These are phyloP conservation scores for Colletotrichum tropicicola DNA, from an alignment of 2,329 filamentous ascomycete species.

Conservation along the genomic window DNA sequence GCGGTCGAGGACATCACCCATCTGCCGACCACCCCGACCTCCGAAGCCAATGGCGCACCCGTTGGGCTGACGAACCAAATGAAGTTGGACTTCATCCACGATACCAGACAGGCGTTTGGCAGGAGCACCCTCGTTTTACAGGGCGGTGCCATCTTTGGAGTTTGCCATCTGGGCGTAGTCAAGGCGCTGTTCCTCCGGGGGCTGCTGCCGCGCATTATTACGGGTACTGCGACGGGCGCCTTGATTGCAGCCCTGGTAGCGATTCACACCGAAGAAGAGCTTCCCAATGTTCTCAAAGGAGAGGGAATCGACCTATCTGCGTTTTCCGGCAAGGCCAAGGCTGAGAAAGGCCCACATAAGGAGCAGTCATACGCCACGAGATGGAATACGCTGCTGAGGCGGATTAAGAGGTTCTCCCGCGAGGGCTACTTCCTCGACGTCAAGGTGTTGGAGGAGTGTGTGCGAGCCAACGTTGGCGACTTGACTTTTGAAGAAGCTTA, in stretches of 20 bases:
- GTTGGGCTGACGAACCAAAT: conserved; percentile 71
- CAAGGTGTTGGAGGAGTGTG: conserved; percentile 82
- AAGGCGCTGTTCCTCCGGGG: conserved; percentile 85
- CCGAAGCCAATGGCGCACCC: conserved; percentile 43
- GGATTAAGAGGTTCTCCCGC: conserved; percentile 73
- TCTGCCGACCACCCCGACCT: conserved; percentile 65
- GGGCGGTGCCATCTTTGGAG: conserved; percentile 89
- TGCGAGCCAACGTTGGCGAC: conserved; percentile 86
- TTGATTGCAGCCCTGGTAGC: conserved; percentile 89
- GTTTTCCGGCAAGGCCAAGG: conserved; percentile 58
- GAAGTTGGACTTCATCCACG: conserved; percentile 87
- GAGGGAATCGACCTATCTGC: conserved; percentile 85
- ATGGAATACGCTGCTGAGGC: conserved; percentile 70
- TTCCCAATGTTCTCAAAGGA: conserved; percentile 79
- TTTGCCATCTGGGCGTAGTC: conserved; percentile 90
- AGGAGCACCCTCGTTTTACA: conserved; percentile 87
- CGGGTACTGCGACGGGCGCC: conserved; percentile 89
- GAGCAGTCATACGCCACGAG: conserved; percentile 51
- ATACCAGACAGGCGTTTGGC: conserved; percentile 88
- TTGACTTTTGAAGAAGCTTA: conserved; percentile 95
- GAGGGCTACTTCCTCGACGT: conserved; percentile 89
- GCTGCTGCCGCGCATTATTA: conserved; percentile 87
- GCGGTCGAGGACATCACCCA: conserved; percentile 80
- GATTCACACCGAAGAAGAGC: conserved; percentile 86
- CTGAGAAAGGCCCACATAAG: conserved; percentile 41